Base-by-base conservation (phyloP, 1,284 basidiomycete genomes). In the Cutaneotrichosporon cutaneum region DNA sequence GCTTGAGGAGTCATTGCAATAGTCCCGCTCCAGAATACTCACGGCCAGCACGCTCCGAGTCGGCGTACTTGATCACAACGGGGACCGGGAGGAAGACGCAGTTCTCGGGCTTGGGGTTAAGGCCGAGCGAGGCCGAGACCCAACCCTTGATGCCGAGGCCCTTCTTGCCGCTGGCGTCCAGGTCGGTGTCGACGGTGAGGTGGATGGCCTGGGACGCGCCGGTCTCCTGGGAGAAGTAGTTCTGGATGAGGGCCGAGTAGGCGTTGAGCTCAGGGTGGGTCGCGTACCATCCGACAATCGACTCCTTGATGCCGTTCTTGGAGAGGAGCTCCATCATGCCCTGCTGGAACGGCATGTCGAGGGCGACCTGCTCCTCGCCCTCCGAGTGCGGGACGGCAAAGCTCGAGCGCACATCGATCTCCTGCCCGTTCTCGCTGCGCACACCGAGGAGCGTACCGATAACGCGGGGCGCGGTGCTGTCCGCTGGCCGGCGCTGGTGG, bases 211-310 rank as follows among this genome's bases (percentile, higher is more conserved):
- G 90, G 78, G 90, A 86, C 5, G 92, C 90, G 0, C 86, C 83
- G 3, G 92, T 94, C 81, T 99, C 93, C 83, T 90, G 87, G 44
- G 91, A 87, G 81, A 96, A 99, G 81, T 97, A 97, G 81, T 97
- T 94, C 85, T 99, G 96, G 74, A 99, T 96, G 68, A 99, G 85
- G 22, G 96, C 94, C 50, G 94, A 95, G 83, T 95, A 95, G 16
- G 91, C 92, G 82, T 96, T 95, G 63, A 99, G 85, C 67, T 90
- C 87, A 4, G 90, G 89, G 66, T 89, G 89, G 22, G 92, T 94
- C 21, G 92, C 92, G 81, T 94, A 94, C 80, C 80, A 81, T 67
- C 80, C 80, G 47, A 81, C 77, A 48, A 81, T 72, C 33, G 67
- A 66, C 73, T 81, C 80, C 67, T 78, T 78, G 56, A 73, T 72